Conservation (phyloP, 768 basidiomycete genomes). For the Mycena indigotica region DNA sequence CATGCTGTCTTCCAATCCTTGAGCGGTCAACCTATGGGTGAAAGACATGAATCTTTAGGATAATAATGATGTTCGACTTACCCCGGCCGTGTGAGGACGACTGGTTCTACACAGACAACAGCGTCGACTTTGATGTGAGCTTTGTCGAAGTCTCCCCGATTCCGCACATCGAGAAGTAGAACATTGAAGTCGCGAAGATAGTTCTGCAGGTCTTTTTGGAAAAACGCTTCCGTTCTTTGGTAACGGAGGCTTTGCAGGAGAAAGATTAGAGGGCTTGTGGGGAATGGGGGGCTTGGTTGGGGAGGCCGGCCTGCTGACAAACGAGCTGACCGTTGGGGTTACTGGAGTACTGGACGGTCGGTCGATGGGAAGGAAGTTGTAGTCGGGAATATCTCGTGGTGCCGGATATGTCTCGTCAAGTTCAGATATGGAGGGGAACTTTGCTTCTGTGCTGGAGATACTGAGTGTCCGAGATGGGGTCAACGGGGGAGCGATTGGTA, state of each 20-base stretch:
- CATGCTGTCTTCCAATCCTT: slow-evolving; percentile 74
- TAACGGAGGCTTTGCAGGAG: slow-evolving; percentile 46
- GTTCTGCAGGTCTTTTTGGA: slow-evolving; percentile 58
- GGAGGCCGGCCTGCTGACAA: slow-evolving; percentile 66
- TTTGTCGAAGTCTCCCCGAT: slow-evolving; percentile 71
- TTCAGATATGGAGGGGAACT: slow-evolving; percentile 77
- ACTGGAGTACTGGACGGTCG: slow-evolving; percentile 75
- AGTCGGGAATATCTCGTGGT: slow-evolving; percentile 4
- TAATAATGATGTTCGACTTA: no score
- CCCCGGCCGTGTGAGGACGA: slow-evolving; percentile 68
- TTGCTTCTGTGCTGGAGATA: slow-evolving; percentile 24
- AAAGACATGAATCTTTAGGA: no score
- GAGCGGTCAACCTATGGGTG: slow-evolving; percentile 65
- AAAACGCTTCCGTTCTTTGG: slow-evolving; percentile 62
- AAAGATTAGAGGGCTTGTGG: slow-evolving; percentile 37
- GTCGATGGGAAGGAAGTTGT: slow-evolving; percentile 46
- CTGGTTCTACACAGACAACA: slow-evolving; percentile 85
- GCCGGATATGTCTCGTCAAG: slow-evolving; percentile 58
- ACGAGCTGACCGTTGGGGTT: slow-evolving; percentile 55
- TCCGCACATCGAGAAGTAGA: slow-evolving; percentile 82
- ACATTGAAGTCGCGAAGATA: slow-evolving; percentile 64
- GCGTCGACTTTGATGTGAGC: slow-evolving; percentile 71
- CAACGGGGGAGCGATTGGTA: slow-evolving; percentile 12
- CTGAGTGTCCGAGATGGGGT: slow-evolving; percentile 9
- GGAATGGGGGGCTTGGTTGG: slow-evolving; percentile 43